Evolutionary conservation across 2,329 filamentous ascomycete genomes (phyloP).

Genomic region (Alternaria burnsii): DNA sequence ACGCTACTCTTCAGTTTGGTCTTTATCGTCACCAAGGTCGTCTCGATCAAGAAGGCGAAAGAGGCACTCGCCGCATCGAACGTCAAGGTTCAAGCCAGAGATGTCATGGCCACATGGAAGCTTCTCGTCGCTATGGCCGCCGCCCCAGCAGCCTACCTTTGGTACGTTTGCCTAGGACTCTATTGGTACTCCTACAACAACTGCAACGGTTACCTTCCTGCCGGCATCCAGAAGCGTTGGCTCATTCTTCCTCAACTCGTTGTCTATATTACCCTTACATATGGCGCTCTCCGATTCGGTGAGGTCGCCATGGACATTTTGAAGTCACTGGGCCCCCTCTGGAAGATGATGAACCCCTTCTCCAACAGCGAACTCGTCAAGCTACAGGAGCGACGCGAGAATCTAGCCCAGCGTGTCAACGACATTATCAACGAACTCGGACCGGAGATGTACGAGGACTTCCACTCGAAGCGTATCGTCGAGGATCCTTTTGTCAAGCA

Average conservation of each 20-base stretch:
- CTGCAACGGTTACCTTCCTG: slow-evolving; percentile 81
- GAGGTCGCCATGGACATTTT: slow-evolving; percentile 99
- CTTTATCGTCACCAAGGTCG: slow-evolving; percentile 49
- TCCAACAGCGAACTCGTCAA: slow-evolving; percentile 85
- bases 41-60: slow-evolving; percentile 50
- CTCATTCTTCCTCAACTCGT: slow-evolving; percentile 75
- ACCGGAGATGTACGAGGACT: slow-evolving; percentile 97
- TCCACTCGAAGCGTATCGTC: slow-evolving; percentile 52
- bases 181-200: slow-evolving; percentile 65
- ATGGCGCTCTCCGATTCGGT: slow-evolving; percentile 90
- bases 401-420: slow-evolving; percentile 83
- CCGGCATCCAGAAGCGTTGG: slow-evolving; percentile 74
- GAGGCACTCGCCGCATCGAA: slow-evolving; percentile 53
- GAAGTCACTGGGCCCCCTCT: slow-evolving; percentile 88
- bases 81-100: slow-evolving; percentile 51
- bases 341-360: slow-evolving; percentile 83
- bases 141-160: slow-evolving; percentile 46
- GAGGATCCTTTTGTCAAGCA: slow-evolving; percentile 44
- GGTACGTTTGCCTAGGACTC: slow-evolving; percentile 44
- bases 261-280: slow-evolving; percentile 87
- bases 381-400: slow-evolving; percentile 74
- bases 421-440: slow-evolving; percentile 94
- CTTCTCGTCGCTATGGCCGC: slow-evolving; percentile 52
- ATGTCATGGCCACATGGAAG: slow-evolving; percentile 55
- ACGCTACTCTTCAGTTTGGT: slow-evolving; percentile 77